Evolutionary conservation across 2,329 filamentous ascomycete genomes (phyloP).

Genomic region (Claviceps arundinis): DNA sequence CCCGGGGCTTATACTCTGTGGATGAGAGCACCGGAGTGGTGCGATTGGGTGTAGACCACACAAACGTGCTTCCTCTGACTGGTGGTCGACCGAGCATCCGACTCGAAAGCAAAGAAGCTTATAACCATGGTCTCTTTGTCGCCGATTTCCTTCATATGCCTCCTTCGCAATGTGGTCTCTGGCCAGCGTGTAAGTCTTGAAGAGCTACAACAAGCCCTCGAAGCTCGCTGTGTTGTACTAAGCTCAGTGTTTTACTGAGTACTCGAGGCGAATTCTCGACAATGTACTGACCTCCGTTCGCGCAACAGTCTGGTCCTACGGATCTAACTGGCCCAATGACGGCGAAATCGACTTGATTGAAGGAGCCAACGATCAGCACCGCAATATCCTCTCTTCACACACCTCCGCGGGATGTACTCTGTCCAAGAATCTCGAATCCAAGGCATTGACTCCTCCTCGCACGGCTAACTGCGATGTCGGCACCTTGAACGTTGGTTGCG

Average conservation of each 20-base stretch:
- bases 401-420: constrained; percentile 28
- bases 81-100: constrained; percentile 48
- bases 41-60: constrained; percentile 31
- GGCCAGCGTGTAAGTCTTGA: constrained; percentile 48
- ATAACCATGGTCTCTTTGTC: constrained; percentile 55
- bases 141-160: constrained; percentile 65
- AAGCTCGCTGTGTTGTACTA: no score
- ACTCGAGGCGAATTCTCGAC: no score
- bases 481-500: constrained; percentile 29
- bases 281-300: no score
- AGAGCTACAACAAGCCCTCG: no score
- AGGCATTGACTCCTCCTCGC: constrained; percentile 15
- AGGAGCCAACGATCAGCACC: constrained; percentile 48
- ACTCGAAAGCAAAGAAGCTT: constrained; percentile 50
- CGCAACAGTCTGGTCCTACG: constrained; percentile 38
- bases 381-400: constrained; percentile 50
- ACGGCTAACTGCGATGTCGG: constrained; percentile 25
- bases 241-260: no score
- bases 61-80: constrained; percentile 21
- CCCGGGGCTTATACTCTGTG: constrained; percentile 27
- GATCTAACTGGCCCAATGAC: constrained; percentile 43
- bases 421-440: constrained; percentile 8
- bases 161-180: constrained; percentile 53
- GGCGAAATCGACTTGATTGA: constrained; percentile 62
- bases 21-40: constrained; percentile 28